Base-by-base conservation (phyloP, 805 yeast genomes). In the Candida saitoana region DNA sequence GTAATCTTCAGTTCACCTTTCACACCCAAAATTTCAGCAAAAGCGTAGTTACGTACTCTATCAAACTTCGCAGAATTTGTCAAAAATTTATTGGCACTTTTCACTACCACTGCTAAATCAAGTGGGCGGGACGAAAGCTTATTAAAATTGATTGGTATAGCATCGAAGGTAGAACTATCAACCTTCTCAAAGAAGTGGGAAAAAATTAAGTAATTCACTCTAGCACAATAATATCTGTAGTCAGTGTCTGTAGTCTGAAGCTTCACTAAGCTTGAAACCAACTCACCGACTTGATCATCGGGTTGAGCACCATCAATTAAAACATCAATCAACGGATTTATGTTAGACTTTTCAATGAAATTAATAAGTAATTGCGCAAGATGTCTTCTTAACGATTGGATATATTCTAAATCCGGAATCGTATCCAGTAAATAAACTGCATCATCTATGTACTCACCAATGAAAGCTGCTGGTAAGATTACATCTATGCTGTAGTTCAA, bases 11-110 rank as follows among this genome's bases (percentile, higher is more conserved):
- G 39, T 5, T 55, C 49, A 2, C 71, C 51, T 39, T 67, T 69
- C 2, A 75, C 61, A 1, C 88, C 87, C 36, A 84, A 63, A 16
- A 84, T 55, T 49, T 82, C 88, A 1, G 90, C 78, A 11, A 80
- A 80, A n/a, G 77, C 63, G 42, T 71, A 69, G 48, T 80, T 84
- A 48, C 89, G 72, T 7, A 77, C 49, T 44, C 81, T 70, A 14
- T 74, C 81, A 25, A 77, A 66, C 29, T 65, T 61, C 0, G 60
- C 44, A 7, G 71, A 55, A 4, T 5, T 22, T 1, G 69, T 51
- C 25, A 73, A 56, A 20, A 69, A 71, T 6, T 62, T 59, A 4
- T 65, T 46, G 5, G 74, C 52, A 8, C 77, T 58, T 12, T 55
- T 43, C 9, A 64, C 48, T 16, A 65, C 36, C 1, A 55, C 50